Percentiles rank a stretch among this genome's conserved stretches.
Conservation (phyloP, 2,329 filamentous ascomycete genomes). For the Verticillium albo-atrum region DNA sequence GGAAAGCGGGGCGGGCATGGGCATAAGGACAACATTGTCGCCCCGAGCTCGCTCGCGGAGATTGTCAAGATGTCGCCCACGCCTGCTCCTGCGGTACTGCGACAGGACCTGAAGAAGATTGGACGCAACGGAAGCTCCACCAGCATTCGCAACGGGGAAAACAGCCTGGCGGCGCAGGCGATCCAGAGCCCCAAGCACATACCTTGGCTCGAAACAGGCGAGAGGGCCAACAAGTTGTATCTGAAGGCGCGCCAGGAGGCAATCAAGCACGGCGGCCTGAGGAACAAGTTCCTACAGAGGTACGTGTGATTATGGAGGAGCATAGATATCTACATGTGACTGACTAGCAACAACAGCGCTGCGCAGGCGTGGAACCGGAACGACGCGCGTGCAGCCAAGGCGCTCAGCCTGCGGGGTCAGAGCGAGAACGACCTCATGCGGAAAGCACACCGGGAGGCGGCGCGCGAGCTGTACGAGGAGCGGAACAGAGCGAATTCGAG, state of each 20-base stretch:
- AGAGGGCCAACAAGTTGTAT: conserved; percentile 87
- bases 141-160: conserved; percentile 65
- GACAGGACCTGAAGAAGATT: conserved; percentile 55
- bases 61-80: conserved; percentile 94
- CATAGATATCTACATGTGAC: too few relatives aligned
- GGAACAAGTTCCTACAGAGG: conserved; percentile 97
- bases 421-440: conserved; percentile 97
- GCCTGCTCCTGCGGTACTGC: conserved; percentile 59
- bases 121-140: conserved; percentile 61
- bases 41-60: conserved; percentile 80
- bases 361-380: conserved; percentile 99
- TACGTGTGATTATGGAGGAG: conserved; percentile 38
- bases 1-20: conserved; percentile 85
- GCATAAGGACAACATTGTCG: conserved; percentile 58
- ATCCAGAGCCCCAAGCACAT: conserved; percentile 89
- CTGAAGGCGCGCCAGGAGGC: conserved; percentile 92
- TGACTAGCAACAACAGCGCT: conserved; percentile 51
- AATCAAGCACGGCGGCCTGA: conserved; percentile 92
- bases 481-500: conserved; percentile 67
- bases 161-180: conserved; percentile 74
- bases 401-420: conserved; percentile 87
- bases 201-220: conserved; percentile 93
- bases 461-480: conserved; percentile 86
- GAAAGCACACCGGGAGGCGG: conserved; percentile 92
- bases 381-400: conserved; percentile 92